These are phyloP conservation scores for Cordyceps militaris DNA, from an alignment of 2,329 filamentous ascomycete genomes.

Conservation along the genomic window DNA sequence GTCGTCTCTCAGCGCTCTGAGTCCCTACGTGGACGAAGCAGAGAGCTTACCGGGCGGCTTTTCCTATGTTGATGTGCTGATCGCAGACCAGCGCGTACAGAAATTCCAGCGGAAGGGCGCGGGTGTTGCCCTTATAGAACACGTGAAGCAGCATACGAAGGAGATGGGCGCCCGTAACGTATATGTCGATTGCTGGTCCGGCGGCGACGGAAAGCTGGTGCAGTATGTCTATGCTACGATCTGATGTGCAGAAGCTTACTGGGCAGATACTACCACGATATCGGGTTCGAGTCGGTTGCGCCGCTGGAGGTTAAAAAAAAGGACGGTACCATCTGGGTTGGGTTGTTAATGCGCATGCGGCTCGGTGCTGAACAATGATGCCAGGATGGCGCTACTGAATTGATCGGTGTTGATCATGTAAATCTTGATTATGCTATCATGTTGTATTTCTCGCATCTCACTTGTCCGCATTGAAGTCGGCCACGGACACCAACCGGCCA, in stretches of 20 bases:
- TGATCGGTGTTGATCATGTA: not conserved
- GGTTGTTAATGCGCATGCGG: not conserved
- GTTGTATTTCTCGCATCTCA: not conserved
- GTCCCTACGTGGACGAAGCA: not conserved
- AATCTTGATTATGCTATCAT: not conserved
- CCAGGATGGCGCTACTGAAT: not conserved
- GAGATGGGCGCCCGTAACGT: constrained; percentile 15
- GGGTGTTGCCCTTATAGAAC: constrained; percentile 13
- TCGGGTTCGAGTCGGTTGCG: constrained; percentile 5
- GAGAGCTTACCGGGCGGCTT: constrained; percentile 5
- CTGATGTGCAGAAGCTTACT: not conserved
- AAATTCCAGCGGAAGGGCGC: constrained; percentile 9
- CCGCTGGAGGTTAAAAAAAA: not conserved
- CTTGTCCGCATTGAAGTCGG: constrained; percentile 25
- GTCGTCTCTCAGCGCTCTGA: constrained; percentile 2
- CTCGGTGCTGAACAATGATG: not conserved
- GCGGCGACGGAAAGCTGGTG: constrained; percentile 19
- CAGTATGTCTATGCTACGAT: not conserved
- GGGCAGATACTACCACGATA: constrained; percentile 9
- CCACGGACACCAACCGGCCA: constrained; percentile 64
- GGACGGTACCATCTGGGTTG: not conserved
- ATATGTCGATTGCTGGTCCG: constrained; percentile 24
- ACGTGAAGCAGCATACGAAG: constrained; percentile 7
- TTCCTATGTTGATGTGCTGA: constrained; percentile 16
- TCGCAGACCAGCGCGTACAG: constrained; percentile 15